Percentiles rank a stretch among this genome's conserved stretches.
These are phyloP conservation scores for Penicillium psychrosexuale DNA, from an alignment of 2,329 filamentous ascomycete species.

Conservation along the genomic window DNA sequence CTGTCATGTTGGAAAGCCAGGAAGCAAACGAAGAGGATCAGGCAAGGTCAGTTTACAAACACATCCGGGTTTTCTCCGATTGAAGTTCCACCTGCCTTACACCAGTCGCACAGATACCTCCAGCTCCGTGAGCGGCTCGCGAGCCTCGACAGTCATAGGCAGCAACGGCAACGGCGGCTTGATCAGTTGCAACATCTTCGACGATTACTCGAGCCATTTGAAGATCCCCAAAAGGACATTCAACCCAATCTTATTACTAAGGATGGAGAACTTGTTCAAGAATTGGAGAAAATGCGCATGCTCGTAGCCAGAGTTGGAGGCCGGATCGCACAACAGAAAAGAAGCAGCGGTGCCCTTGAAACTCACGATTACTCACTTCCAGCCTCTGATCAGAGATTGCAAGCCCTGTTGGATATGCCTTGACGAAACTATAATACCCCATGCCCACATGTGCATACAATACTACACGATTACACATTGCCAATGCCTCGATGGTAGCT, in stretches of 20 bases:
- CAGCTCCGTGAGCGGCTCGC: constrained; percentile 44
- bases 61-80: constrained; percentile 7
- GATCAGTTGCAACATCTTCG: constrained; percentile 48
- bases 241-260: constrained; percentile 55
- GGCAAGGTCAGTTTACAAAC: constrained; percentile 28
- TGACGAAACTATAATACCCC: constrained; percentile 21
- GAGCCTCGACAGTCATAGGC: constrained; percentile 45
- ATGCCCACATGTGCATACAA: not conserved
- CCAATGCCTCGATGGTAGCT: not conserved
- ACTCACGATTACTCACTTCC: constrained; percentile 23
- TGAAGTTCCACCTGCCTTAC: constrained; percentile 25
- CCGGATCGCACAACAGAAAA: constrained; percentile 33
- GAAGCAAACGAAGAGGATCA: constrained; percentile 32
- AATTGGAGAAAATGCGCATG: constrained; percentile 51
- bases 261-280: constrained; percentile 50
- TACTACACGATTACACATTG: not conserved
- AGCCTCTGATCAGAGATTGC: constrained; percentile 34
- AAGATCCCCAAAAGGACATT: constrained; percentile 49
- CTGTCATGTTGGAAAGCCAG: constrained; percentile 34
- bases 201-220: constrained; percentile 49
- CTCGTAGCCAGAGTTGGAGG: constrained; percentile 44
- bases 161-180: constrained; percentile 47
- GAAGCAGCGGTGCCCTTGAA: constrained; percentile 14
- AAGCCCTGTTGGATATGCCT: constrained; percentile 39
- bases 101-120: constrained; percentile 38